A percentile compares a stretch with the other conserved stretches of the same genome.
phyloP scores from a whole-genome alignment of 768 basidiomycete species.

The Xerocomellus amylosporus region DNA sequence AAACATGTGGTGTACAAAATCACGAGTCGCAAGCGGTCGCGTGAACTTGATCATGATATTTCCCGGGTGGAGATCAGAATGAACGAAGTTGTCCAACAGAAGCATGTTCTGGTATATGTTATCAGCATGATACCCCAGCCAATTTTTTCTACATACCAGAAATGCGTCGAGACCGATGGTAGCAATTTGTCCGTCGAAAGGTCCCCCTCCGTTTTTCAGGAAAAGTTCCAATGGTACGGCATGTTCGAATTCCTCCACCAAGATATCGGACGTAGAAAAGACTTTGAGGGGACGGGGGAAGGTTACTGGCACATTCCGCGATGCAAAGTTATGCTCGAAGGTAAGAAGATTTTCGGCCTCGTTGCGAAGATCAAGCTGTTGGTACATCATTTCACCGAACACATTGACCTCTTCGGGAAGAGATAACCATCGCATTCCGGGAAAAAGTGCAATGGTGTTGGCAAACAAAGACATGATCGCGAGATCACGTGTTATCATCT shows the following conservation, averaged over 20 bases:
- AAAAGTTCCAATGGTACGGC: conserved; percentile 88
- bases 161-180: conserved; percentile 95
- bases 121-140: background rate
- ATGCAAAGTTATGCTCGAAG: conserved; percentile 85
- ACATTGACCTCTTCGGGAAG: conserved; percentile 92
- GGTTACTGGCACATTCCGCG: conserved; percentile 74
- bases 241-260: conserved; percentile 93
- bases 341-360: conserved; percentile 84
- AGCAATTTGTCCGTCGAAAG: conserved; percentile 85
- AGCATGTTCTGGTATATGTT: conserved; percentile 80
- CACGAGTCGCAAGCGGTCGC: conserved; percentile 70
- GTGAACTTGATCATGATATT: conserved; percentile 99
- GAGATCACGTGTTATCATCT: conserved; percentile 85
- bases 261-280: conserved; percentile 77
- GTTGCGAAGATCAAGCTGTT: conserved; percentile 85
- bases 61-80: conserved; percentile 86
- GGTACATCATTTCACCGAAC: conserved; percentile 95
- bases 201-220: conserved; percentile 86
- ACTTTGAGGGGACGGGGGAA: conserved; percentile 86
- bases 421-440: conserved; percentile 96
- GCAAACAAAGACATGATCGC: conserved; percentile 96
- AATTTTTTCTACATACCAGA: conserved; percentile 53
- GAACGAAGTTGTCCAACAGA: conserved; percentile 95
- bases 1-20: conserved; percentile 61
- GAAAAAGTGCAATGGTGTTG: conserved; percentile 67